Percentiles rank a stretch among this genome's conserved stretches.
Conservation (phyloP, 306 rosid species). For the Myrica gale region DNA sequence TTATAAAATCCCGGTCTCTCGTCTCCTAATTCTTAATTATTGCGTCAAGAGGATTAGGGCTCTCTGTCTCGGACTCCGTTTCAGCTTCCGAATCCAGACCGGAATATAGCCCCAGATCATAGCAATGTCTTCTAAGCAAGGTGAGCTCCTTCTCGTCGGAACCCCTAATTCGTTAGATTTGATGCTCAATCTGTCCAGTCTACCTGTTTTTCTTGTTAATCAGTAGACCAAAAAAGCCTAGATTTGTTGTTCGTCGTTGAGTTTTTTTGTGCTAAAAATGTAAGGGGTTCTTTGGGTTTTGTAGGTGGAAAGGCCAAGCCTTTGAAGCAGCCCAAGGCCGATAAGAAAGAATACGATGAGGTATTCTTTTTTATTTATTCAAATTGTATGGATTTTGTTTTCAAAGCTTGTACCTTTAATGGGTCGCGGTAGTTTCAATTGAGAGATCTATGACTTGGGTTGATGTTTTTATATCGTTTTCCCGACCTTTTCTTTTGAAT, state of each 20-base stretch:
- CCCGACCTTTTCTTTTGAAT: neutral
- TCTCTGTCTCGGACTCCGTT: slow-evolving; percentile 3
- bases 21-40: neutral
- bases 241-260: neutral
- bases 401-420: neutral
- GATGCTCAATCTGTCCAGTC: neutral
- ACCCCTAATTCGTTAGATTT: slow-evolving; percentile 8
- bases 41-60: slow-evolving; percentile 7
- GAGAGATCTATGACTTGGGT: neutral
- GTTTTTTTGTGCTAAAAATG: neutral
- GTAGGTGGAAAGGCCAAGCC: slow-evolving; percentile 97
- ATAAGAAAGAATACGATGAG: slow-evolving; percentile 84
- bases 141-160: slow-evolving; percentile 27
- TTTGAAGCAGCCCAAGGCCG: slow-evolving; percentile 87
- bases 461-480: neutral
- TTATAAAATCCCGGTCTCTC: neutral
- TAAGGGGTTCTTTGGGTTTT: neutral
- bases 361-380: slow-evolving; percentile 33
- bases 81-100: slow-evolving; percentile 35
- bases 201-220: neutral
- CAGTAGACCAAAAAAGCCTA: neutral
- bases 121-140: slow-evolving; percentile 92
- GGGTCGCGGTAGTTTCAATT: neutral
- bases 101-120: slow-evolving; percentile 37
- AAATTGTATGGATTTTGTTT: slow-evolving; percentile 1